These are phyloP conservation scores for Pichia cactophila DNA, from an alignment of 1,139 yeast genomes.

Conservation along the genomic window DNA sequence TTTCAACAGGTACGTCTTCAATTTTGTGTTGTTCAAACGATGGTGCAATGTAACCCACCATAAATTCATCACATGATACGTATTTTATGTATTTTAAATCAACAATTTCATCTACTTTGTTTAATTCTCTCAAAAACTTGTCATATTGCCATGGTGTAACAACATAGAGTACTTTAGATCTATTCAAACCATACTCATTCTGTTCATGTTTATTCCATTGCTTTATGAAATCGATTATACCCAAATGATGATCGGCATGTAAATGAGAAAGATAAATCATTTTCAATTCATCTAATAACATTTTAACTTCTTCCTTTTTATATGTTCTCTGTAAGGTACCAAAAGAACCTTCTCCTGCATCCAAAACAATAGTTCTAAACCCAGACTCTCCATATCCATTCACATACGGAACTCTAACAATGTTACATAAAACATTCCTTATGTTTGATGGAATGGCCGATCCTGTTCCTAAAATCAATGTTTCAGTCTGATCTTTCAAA, in stretches of 20 bases:
- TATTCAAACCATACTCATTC: conserved; percentile 5
- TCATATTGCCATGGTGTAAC: conserved; percentile 73
- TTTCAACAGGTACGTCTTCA: conserved; percentile 14
- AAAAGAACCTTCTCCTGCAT: conserved; percentile 90
- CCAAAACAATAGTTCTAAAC: conserved; percentile 52
- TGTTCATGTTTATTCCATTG: conserved; percentile 50
- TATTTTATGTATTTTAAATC: conserved; percentile 41
- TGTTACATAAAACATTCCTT: conserved; percentile 76
- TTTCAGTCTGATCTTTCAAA: conserved; percentile 54
- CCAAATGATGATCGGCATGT: conserved; percentile 97
- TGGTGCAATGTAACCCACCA: conserved; percentile 19
- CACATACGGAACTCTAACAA: conserved; percentile 58
- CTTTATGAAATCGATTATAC: conserved; percentile 60
- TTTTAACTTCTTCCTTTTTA: conserved; percentile 36
- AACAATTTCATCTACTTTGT: conserved; percentile 32
- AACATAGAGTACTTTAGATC: conserved; percentile 36
- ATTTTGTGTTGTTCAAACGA: conserved; percentile 18
- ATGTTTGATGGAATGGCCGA: conserved; percentile 82
- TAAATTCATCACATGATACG: conserved; percentile 62
- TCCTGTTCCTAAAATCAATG: conserved; percentile 86
- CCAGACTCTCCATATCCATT: conserved; percentile 23
- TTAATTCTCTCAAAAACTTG: conserved; percentile 66
- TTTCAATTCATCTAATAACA: conserved; percentile 49
- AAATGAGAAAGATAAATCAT: conserved; percentile 76
- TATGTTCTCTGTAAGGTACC: conserved; percentile 65